A percentile compares a stretch with the other conserved stretches of the same genome.
Evolutionary conservation across 352 stramenopile genomes (phyloP).

Genomic region (Pythium insidiosum): DNA sequence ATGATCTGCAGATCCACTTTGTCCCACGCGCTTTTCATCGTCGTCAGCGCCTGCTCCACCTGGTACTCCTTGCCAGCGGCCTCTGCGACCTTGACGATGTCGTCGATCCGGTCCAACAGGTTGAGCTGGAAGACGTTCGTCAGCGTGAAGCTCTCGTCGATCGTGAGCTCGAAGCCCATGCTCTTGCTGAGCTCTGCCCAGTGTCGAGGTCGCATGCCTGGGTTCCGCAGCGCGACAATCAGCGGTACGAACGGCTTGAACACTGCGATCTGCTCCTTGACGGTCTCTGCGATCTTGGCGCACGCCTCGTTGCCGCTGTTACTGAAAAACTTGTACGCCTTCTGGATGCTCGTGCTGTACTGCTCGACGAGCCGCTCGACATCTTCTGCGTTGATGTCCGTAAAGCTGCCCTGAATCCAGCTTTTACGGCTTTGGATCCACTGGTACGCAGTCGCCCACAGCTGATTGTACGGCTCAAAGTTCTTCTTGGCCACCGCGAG

Average conservation of each 20-base stretch:
- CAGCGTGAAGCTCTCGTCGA: conserved; percentile 84
- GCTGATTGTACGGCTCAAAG: conserved; percentile 92
- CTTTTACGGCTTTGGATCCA: conserved; percentile 89
- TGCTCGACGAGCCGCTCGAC: conserved; percentile 87
- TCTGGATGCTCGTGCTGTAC: conserved; percentile 84
- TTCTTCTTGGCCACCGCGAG: conserved; percentile 85
- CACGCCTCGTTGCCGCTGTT: conserved; percentile 81
- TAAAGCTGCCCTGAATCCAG: conserved; percentile 90
- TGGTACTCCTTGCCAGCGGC: conserved; percentile 93
- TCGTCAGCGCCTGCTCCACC: conserved; percentile 89
- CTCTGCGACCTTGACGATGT: conserved; percentile 90
- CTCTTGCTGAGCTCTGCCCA: conserved; percentile 88
- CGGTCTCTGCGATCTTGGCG: conserved; percentile 82
- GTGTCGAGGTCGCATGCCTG: conserved; percentile 91
- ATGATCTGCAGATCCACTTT: conserved; percentile 87
- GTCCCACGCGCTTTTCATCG: conserved; percentile 91
- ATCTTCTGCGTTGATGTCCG: conserved; percentile 87
- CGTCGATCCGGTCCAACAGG: conserved; percentile 79
- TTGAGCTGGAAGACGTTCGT: conserved; percentile 84
- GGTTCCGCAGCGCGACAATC: conserved; percentile 87
- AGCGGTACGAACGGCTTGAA: conserved; percentile 93
- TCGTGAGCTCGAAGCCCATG: conserved; percentile 79
- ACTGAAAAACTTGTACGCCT: conserved; percentile 91
- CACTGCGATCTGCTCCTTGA: conserved; percentile 89
- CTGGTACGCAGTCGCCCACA: conserved; percentile 88